Conservation (phyloP, 345 rosid genomes). For the Eucalyptus coolabah region DNA sequence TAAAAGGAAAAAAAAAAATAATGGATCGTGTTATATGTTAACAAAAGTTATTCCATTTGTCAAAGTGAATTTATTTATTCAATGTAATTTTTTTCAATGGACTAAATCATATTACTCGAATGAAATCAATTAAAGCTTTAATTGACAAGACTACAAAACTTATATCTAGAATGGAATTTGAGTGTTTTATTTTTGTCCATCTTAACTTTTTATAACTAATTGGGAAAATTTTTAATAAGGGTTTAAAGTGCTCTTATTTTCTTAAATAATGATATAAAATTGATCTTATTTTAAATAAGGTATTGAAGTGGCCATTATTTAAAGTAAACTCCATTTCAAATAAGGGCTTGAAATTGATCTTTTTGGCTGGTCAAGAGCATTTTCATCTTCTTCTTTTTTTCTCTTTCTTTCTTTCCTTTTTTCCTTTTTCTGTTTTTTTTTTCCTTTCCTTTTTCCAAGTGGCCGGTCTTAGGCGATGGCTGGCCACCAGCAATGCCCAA, state of each 20-base stretch:
- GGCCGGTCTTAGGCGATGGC: rapidly evolving
- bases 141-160: neutral
- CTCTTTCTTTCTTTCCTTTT: rapidly evolving
- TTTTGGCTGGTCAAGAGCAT: rapidly evolving
- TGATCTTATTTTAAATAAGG: too few species aligned
- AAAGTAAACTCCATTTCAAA: too few species aligned
- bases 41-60: neutral
- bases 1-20: neutral
- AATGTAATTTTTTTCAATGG: neutral
- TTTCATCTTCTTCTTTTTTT: rapidly evolving
- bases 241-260: too few species aligned
- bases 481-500: too few species aligned
- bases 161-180: neutral
- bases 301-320: rapidly evolving
- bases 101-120: too few species aligned
- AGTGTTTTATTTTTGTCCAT: neutral
- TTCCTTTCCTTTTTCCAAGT: too few species aligned
- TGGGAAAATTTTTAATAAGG: too few species aligned
- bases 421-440: rapidly evolving
- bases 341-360: rapidly evolving
- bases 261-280: too few species aligned
- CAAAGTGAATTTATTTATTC: neutral
- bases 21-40: neutral
- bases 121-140: too few species aligned
- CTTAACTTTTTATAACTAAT: neutral